These are phyloP conservation scores for Oryza punctata DNA, from an alignment of 176 grass and related monocot genomes.

Conservation along the genomic window DNA sequence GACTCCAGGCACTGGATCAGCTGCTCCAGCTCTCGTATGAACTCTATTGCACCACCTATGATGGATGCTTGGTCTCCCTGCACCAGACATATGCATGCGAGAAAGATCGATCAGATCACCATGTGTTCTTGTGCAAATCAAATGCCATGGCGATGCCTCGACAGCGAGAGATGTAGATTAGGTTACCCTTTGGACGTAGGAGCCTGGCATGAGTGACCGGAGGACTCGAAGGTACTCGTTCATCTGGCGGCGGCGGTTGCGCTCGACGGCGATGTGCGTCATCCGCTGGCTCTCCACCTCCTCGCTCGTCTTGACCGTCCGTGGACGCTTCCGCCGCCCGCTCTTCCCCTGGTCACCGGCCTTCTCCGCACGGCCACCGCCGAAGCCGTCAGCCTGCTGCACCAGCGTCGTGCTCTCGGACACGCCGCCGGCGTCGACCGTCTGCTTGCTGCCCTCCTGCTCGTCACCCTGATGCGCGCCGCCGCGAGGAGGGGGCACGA, in stretches of 20 bases:
- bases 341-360: slow-evolving; percentile 52
- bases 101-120: no score
- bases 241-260: slow-evolving; percentile 80
- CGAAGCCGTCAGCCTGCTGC: slow-evolving; percentile 33
- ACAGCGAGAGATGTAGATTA: neutral
- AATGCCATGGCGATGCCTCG: neutral
- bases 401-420: slow-evolving; percentile 56
- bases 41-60: slow-evolving; percentile 95
- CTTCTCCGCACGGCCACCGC: neutral
- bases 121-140: neutral
- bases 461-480: neutral
- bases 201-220: slow-evolving; percentile 77
- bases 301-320: slow-evolving; percentile 69
- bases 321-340: slow-evolving; percentile 73
- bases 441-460: slow-evolving; percentile 45
- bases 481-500: neutral
- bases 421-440: slow-evolving; percentile 20
- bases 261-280: slow-evolving; percentile 94
- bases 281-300: slow-evolving; percentile 94
- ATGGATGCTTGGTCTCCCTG: slow-evolving; percentile 98
- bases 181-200: slow-evolving; percentile 78
- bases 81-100: neutral
- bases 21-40: slow-evolving; percentile 91
- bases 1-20: slow-evolving; percentile 94
- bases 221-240: slow-evolving; percentile 84